Evolutionary conservation across 2,329 filamentous ascomycete genomes (phyloP).

Genomic region (Acephala macrosclerotiorum): DNA sequence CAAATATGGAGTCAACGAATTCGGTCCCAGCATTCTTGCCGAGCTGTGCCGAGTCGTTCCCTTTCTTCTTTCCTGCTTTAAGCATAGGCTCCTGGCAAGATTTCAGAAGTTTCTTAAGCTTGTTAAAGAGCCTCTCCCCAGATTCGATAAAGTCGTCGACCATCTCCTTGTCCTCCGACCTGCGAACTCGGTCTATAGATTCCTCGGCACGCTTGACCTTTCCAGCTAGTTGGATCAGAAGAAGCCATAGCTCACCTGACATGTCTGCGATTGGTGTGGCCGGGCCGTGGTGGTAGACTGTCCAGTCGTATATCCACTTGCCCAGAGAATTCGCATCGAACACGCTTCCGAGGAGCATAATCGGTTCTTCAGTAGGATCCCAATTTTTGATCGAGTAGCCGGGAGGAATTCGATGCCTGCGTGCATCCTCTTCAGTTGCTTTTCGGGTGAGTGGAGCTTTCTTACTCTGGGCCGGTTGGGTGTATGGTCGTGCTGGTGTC

Average conservation of each 20-base stretch:
- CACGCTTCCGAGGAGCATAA: constrained; percentile 91
- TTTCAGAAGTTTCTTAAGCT: constrained; percentile 87
- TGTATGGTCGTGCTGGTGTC: constrained; percentile 41
- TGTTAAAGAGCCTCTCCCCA: constrained; percentile 85
- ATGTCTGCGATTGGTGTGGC: constrained; percentile 86
- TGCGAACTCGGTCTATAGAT: constrained; percentile 74
- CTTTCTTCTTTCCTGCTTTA: constrained; percentile 79
- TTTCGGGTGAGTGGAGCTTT: constrained; percentile 44
- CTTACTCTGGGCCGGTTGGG: constrained; percentile 39
- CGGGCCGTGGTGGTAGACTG: constrained; percentile 86
- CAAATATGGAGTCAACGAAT: constrained; percentile 96
- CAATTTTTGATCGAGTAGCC: constrained; percentile 98
- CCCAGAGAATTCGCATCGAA: constrained; percentile 97
- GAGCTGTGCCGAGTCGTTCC: constrained; percentile 73
- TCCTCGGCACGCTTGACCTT: constrained; percentile 94
- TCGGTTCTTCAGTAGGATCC: constrained; percentile 93
- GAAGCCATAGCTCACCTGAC: constrained; percentile 92
- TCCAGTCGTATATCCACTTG: constrained; percentile 99
- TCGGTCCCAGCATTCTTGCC: constrained; percentile 92
- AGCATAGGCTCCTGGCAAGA: constrained; percentile 95
- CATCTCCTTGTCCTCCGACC: constrained; percentile 76
- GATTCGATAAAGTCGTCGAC: constrained; percentile 90
- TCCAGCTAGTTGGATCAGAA: constrained; percentile 90
- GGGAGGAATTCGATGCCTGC: constrained; percentile 76
- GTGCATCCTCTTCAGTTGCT: constrained; percentile 67